A percentile compares a stretch with the other conserved stretches of the same genome.
Conservation (phyloP, 495 filamentous ascomycete genomes). For the Podospora sp. region DNA sequence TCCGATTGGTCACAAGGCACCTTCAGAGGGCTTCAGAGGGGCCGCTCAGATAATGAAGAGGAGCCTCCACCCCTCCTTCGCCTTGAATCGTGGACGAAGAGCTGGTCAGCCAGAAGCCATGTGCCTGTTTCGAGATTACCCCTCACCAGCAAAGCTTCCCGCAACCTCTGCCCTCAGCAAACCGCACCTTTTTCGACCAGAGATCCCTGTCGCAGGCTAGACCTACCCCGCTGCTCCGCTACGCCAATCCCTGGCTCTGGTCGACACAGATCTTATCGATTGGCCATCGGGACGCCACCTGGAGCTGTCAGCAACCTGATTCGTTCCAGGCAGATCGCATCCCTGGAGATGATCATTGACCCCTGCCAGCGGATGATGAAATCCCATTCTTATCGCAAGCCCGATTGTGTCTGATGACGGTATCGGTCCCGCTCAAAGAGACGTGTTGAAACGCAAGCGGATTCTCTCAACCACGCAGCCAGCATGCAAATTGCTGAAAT, state of each 20-base stretch:
- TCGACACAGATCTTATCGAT: conserved; percentile 24
- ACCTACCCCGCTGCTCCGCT: conserved; percentile 23
- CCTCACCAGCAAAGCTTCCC: conserved; percentile 8
- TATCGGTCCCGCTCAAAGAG: conserved; percentile 18
- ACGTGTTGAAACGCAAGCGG: conserved; percentile 6
- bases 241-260: conserved; percentile 19
- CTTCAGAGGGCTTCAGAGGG: too few species aligned
- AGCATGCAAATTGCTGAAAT: conserved; percentile 7
- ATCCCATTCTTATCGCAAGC: conserved; percentile 23
- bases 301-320: conserved; percentile 18
- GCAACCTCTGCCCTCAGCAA: background rate
- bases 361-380: conserved; percentile 31
- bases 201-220: conserved; percentile 17
- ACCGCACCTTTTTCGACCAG: background rate
- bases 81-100: background rate
- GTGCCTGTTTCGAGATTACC: conserved; percentile 9
- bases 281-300: conserved; percentile 19
- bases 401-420: conserved; percentile 19
- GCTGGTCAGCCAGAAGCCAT: conserved; percentile 1
- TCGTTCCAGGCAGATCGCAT: conserved; percentile 22
- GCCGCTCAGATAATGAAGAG: too few species aligned
- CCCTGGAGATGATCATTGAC: conserved; percentile 30
- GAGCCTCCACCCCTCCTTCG: background rate
- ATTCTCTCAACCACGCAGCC: background rate
- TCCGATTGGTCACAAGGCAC: too few species aligned